A percentile compares a stretch with the other conserved stretches of the same genome.
These are phyloP conservation scores for Alternaria burnsii DNA, from an alignment of 2,329 filamentous ascomycete genomes.

Conservation along the genomic window DNA sequence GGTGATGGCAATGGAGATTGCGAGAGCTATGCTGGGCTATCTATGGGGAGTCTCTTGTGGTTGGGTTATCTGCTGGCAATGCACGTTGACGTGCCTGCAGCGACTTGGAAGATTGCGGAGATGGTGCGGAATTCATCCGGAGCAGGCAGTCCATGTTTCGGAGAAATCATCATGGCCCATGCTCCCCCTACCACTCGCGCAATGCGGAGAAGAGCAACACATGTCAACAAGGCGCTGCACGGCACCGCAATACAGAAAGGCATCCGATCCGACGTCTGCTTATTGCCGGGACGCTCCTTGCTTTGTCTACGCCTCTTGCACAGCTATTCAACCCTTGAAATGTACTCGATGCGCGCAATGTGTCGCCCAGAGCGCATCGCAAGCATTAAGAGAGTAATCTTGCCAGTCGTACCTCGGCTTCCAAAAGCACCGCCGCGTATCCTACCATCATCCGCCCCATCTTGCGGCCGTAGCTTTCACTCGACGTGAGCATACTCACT, in stretches of 20 bases:
- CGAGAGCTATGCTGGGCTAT: background rate
- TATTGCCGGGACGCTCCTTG: background rate
- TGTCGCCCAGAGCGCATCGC: background rate
- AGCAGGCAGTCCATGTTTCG: constrained; percentile 3
- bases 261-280: background rate
- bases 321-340: background rate
- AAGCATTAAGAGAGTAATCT: constrained; percentile 18
- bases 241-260: background rate
- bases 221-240: background rate
- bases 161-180: constrained; percentile 5
- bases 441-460: constrained; percentile 11
- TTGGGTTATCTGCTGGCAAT: constrained; percentile 3
- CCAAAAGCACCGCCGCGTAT: constrained; percentile 10
- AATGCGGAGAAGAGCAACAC: constrained; percentile 11
- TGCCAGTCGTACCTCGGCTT: constrained; percentile 33
- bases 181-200: constrained; percentile 2
- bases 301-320: background rate
- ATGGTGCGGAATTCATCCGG: constrained; percentile 13
- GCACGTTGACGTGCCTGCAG: constrained; percentile 30
- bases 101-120: constrained; percentile 27
- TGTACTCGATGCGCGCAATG: background rate
- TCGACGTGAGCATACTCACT: constrained; percentile 18
- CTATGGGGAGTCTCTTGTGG: background rate
- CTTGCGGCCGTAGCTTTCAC: constrained; percentile 34
- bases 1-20: constrained; percentile 11